phyloP scores from a whole-genome alignment of 164 flowering plant species.

The Vitis rotundifolia region DNA sequence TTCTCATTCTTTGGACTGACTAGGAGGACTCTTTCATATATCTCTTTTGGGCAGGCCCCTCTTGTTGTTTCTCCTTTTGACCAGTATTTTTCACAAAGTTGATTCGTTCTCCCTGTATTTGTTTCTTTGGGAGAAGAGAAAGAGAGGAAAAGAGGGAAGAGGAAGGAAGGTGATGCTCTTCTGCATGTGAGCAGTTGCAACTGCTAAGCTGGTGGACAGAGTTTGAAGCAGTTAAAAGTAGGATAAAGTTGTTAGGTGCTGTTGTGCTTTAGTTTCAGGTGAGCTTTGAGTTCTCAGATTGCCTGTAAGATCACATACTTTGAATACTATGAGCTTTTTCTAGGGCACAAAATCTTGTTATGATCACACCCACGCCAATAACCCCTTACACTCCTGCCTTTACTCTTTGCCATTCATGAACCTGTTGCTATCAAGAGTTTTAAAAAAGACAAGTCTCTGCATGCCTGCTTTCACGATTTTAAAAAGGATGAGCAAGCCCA shows the following conservation, averaged over 20 bases:
- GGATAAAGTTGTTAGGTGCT: constrained; percentile 1
- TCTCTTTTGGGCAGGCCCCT: constrained; percentile 1
- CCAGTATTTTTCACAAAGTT: constrained; percentile 10
- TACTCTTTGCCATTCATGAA: constrained; percentile 4
- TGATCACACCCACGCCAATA: constrained; percentile 1
- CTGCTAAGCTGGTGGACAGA: neutral
- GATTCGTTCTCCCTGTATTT: neutral
- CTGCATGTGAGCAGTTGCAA: constrained; percentile 27
- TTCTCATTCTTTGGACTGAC: too few relatives aligned
- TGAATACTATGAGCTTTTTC: neutral
- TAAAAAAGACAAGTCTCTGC: neutral
- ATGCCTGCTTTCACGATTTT: neutral
- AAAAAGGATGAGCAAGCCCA: neutral
- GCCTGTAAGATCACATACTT: neutral
- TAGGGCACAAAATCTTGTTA: neutral
- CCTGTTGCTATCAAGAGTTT: too few relatives aligned
- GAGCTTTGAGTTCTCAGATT: neutral
- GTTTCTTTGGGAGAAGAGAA: neutral
- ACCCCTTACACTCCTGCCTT: neutral
- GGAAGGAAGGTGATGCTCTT: constrained; percentile 1
- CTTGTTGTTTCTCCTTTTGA: constrained; percentile 12
- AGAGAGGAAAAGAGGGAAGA: constrained; percentile 2
- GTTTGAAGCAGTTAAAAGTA: neutral
- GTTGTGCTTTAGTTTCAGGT: constrained; percentile 8
- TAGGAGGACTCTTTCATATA: neutral